Base-by-base conservation (phyloP, 2,329 filamentous ascomycete genomes). In the Botryotinia narcissicola region DNA sequence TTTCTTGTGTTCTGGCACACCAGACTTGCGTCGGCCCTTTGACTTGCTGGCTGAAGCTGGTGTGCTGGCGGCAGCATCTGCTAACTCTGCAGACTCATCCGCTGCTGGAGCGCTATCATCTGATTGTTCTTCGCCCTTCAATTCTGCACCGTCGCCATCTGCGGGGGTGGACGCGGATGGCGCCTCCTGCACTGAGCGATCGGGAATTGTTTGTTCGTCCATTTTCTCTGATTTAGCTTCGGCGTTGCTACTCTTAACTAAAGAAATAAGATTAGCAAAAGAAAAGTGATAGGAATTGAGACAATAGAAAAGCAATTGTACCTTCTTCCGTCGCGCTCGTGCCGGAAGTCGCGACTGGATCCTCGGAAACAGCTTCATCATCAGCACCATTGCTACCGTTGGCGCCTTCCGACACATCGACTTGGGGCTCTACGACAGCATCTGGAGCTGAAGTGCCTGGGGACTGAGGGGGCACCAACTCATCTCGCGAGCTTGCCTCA, bases 1-100 rank as follows among this genome's bases (percentile, higher is more conserved):
- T 86, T 94, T 86, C 84, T 93, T 94, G 82, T 90, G 85, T 77
- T 92, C 89, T 16, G 91, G 86, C 61, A 87, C 88, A 73, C 86
- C 87, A 37, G 93, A 97, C 87, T 96, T 96, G 84, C 93, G 92
- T 81, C 87, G 87, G 75, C 85, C 82, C 79, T 89, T 89, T 75
- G 84, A 84, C 69, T 84, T 81, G 44, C 82, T 83, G 51, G 84
- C 82, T 73, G 87, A 83, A 59, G 82, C 75, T 68, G 83, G 79
- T n/a, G 83, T 79, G 35, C 81, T 81, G 57, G 80, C 80, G 73
- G 81, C 78, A 77, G 78, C 76, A 74, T 80, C 81, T 42, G 79
- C 79, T 46, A 81, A 78, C 29, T 78, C 74, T 48, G 73, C 77
- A 67, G 76, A 77, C 40, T 76, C 74, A 10, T 79, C 76, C n/a